Conservation (phyloP, 805 yeast genomes). For the Kodamaea nitidulidarum region DNA sequence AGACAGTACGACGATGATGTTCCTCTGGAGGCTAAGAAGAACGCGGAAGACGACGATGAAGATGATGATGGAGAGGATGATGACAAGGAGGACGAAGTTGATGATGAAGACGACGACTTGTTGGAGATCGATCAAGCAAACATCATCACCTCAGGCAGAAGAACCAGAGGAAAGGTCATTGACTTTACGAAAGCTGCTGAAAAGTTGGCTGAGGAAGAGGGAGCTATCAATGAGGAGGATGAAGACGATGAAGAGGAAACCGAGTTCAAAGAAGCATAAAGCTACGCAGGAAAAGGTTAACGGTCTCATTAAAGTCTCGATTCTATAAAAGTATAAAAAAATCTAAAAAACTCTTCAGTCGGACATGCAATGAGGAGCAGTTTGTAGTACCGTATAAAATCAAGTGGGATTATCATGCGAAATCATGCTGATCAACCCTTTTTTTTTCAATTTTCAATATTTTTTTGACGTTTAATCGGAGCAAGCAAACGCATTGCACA, state of each 20-base stretch:
- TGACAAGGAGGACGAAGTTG: constrained; percentile 55
- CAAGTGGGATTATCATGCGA: too few relatives aligned
- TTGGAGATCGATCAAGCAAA: constrained; percentile 77
- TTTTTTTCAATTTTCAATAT: background rate
- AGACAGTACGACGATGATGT: constrained; percentile 54
- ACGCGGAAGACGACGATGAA: constrained; percentile 41
- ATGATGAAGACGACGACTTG: constrained; percentile 73
- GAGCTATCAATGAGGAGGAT: constrained; percentile 35
- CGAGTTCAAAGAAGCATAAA: constrained; percentile 1
- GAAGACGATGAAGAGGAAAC: constrained; percentile 44
- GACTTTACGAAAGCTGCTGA: constrained; percentile 81
- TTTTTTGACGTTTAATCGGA: background rate
- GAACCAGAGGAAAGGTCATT: constrained; percentile 86
- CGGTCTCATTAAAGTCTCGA: background rate
- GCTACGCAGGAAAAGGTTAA: background rate
- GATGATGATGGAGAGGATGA: constrained; percentile 46
- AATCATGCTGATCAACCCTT: too few relatives aligned
- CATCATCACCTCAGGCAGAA: constrained; percentile 78
- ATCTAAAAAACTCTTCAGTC: background rate
- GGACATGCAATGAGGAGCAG: background rate
- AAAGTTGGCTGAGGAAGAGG: constrained; percentile 53
- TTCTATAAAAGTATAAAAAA: constrained; percentile 1
- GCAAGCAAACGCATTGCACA: background rate
- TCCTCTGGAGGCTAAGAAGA: constrained; percentile 35
- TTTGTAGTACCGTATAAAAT: background rate